These are phyloP conservation scores for Auxenochlorella pyrenoidosa DNA, from an alignment of 139 green algal species.

Conservation along the genomic window DNA sequence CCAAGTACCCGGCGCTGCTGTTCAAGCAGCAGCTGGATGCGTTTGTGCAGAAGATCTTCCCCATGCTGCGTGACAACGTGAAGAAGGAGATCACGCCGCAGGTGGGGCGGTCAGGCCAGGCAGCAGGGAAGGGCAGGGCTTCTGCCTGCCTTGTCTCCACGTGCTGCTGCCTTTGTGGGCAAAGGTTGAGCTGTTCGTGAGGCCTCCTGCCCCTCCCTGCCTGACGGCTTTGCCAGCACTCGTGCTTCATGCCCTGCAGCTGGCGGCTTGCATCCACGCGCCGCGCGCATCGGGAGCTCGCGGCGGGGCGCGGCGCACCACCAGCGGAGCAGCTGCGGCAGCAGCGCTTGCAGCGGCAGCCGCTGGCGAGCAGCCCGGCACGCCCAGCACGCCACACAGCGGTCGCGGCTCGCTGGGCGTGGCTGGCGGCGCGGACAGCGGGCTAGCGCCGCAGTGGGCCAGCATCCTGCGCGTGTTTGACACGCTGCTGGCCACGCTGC, in stretches of 20 bases:
- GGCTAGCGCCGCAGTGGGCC: conserved; percentile 79
- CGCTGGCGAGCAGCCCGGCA: conserved; percentile 11
- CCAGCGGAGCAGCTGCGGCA: not conserved
- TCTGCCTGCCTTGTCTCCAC: too few relatives aligned
- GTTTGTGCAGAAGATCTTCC: conserved; percentile 99
- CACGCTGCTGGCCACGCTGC: conserved; percentile 83
- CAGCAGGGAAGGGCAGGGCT: too few relatives aligned
- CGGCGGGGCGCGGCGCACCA: conserved; percentile 19
- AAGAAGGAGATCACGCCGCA: conserved; percentile 94
- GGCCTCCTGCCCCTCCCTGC: too few relatives aligned
- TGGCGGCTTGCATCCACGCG: conserved; percentile 89
- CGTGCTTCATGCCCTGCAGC: conserved; percentile 25
- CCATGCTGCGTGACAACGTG: conserved; percentile 97
- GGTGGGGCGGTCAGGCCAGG: too few relatives aligned
- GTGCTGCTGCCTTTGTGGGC: too few relatives aligned
- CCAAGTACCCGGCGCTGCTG: conserved; percentile 98
- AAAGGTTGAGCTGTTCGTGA: too few relatives aligned
- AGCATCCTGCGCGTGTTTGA: conserved; percentile 91
- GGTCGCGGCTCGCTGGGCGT: not conserved
- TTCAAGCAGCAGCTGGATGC: conserved; percentile 99
- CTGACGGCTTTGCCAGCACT: too few relatives aligned
- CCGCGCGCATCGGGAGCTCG: conserved; percentile 52
- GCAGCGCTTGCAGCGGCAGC: conserved; percentile 12
- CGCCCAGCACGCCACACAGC: conserved; percentile 3
- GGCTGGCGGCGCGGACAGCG: conserved; percentile 13